Conservation (phyloP, 345 rosid genomes). For the Carallia brachiata region DNA sequence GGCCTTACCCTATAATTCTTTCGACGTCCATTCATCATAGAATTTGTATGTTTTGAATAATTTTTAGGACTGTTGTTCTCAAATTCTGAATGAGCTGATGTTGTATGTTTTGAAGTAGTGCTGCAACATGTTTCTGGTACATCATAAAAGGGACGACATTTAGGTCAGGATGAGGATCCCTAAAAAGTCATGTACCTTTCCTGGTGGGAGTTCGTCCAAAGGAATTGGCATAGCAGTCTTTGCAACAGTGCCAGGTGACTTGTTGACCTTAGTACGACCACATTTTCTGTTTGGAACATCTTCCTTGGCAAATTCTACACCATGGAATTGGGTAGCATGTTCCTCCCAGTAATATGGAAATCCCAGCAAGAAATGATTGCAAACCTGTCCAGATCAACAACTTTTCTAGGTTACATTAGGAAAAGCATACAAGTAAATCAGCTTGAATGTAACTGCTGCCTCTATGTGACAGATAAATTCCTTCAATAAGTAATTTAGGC, state of each 20-base stretch:
- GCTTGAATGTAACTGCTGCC: too few relatives aligned
- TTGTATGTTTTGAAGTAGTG: slow-evolving; percentile 1
- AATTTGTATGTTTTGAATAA: not conserved
- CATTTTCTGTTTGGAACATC: not conserved
- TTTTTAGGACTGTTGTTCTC: not conserved
- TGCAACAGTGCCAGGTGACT: slow-evolving; percentile 4
- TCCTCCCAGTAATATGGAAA: slow-evolving; percentile 53
- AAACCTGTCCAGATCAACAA: slow-evolving; percentile 32
- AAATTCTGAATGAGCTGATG: not conserved
- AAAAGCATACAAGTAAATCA: too few relatives aligned
- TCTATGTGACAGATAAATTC: too few relatives aligned
- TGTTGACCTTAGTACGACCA: not conserved
- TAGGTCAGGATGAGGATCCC: slow-evolving; percentile 20
- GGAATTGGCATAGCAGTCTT: slow-evolving; percentile 18
- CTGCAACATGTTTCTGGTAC: slow-evolving; percentile 15
- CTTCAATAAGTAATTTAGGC: too few relatives aligned
- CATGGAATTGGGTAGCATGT: slow-evolving; percentile 12
- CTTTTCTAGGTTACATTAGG: not conserved
- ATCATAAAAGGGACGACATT: slow-evolving; percentile 14
- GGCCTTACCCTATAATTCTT: slow-evolving; percentile 11
- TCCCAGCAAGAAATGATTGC: slow-evolving; percentile 44
- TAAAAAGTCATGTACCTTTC: slow-evolving; percentile 34
- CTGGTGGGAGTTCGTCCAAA: slow-evolving; percentile 32
- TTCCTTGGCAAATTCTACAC: slow-evolving; percentile 17
- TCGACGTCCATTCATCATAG: not conserved